A percentile compares a stretch with the other conserved stretches of the same genome.
These are phyloP conservation scores for Trichoderma guizhouense DNA, from an alignment of 2,329 filamentous ascomycete genomes.

Conservation along the genomic window DNA sequence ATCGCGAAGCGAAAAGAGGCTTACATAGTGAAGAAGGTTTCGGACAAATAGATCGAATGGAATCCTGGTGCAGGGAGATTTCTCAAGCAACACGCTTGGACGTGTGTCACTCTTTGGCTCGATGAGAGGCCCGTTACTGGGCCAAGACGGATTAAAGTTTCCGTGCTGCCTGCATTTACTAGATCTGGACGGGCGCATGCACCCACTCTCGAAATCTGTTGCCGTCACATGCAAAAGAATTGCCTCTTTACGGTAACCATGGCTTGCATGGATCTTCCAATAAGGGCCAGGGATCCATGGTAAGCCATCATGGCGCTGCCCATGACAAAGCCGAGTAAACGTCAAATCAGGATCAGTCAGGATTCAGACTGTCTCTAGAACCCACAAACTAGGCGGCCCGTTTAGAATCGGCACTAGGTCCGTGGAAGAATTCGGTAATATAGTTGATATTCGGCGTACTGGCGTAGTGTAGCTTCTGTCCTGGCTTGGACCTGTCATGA, in stretches of 20 bases:
- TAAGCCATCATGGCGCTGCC: background rate
- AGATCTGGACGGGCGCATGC: constrained; percentile 2
- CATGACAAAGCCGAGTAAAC: background rate
- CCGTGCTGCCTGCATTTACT: background rate
- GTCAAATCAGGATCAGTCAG: background rate
- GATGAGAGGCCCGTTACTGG: background rate
- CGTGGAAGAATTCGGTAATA: background rate
- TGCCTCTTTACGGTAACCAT: background rate
- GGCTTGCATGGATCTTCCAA: background rate
- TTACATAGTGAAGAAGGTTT: background rate
- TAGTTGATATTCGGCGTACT: background rate
- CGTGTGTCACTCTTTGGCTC: background rate
- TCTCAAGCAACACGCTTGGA: background rate
- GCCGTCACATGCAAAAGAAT: constrained; percentile 3
- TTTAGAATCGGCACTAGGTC: background rate
- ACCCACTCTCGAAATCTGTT: background rate
- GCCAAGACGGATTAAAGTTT: constrained; percentile 1
- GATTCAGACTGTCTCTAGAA: background rate
- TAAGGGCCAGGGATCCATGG: background rate
- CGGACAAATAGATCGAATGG: background rate
- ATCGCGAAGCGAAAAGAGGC: background rate
- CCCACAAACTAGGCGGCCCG: background rate
- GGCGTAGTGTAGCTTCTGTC: background rate
- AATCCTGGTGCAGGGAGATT: background rate
- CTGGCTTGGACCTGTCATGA: background rate